Percentiles rank a stretch among this genome's conserved stretches.
Conservation (phyloP, 208 protist genomes). For the Leishmania gerbilli region DNA sequence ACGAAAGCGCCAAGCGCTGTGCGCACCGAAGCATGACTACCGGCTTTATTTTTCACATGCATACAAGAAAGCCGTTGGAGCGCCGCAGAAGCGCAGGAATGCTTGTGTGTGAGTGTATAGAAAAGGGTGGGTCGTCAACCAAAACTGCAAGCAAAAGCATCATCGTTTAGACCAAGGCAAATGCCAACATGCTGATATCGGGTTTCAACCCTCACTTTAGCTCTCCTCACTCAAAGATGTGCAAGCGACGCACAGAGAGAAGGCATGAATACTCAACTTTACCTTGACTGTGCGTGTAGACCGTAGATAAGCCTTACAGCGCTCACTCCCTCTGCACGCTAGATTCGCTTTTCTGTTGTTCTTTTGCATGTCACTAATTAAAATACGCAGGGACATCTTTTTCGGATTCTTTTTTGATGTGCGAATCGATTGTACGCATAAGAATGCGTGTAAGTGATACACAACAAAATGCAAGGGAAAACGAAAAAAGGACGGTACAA, state of each 20-base stretch:
- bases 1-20: not conserved
- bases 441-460: not conserved
- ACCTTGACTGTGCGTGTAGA: not conserved
- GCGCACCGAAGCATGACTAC: conserved; percentile 13
- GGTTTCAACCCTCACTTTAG: not conserved
- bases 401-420: not conserved
- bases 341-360: not conserved
- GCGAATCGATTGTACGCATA: not conserved
- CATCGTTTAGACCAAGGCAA: not conserved
- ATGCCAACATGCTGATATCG: not conserved
- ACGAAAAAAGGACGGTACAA: not conserved
- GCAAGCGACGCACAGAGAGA: not conserved
- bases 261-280: not conserved
- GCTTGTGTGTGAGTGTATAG: not conserved
- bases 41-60: not conserved
- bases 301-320: not conserved
- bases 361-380: not conserved
- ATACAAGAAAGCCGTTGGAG: not conserved
- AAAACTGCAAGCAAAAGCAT: not conserved
- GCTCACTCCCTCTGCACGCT: not conserved
- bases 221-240: not conserved
- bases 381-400: too few species aligned
- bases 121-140: not conserved
- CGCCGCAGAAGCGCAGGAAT: not conserved
- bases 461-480: not conserved